Conservation (phyloP, 495 filamentous ascomycete species). For the Penicillium steckii region DNA sequence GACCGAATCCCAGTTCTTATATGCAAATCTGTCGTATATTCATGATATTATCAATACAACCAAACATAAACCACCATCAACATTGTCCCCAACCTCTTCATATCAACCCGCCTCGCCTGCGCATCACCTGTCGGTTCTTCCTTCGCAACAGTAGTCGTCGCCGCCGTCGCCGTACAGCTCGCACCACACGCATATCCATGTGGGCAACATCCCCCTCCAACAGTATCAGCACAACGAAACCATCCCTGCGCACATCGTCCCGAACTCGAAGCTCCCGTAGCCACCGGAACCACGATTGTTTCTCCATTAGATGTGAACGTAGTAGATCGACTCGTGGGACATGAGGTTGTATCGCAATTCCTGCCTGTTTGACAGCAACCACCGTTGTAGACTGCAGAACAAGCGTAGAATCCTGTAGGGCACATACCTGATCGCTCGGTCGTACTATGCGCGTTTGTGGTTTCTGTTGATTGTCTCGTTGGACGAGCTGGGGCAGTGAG, state of each 20-base stretch:
- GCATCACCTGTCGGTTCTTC: conserved; percentile 27
- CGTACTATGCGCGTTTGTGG: conserved; percentile 16
- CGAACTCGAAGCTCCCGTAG: conserved; percentile 30
- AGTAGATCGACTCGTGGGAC: conserved; percentile 58
- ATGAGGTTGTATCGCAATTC: conserved; percentile 71
- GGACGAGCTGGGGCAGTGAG: conserved; percentile 50
- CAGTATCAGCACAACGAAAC: conserved; percentile 66
- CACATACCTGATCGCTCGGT: conserved; percentile 37
- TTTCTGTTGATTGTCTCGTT: conserved; percentile 37
- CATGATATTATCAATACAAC: background rate
- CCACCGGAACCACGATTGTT: conserved; percentile 65
- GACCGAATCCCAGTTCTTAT: too few species aligned
- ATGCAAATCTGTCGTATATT: too few species aligned
- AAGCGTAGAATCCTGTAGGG: conserved; percentile 75
- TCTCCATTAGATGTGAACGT: conserved; percentile 61
- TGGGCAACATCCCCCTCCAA: conserved; percentile 78
- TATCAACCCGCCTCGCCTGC: conserved; percentile 1
- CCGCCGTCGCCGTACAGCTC: conserved; percentile 63
- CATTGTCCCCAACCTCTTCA: conserved; percentile 11
- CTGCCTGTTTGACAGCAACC: conserved; percentile 83
- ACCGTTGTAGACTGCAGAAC: conserved; percentile 61
- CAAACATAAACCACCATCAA: conserved; percentile 5
- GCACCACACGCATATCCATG: conserved; percentile 69
- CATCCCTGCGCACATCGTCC: conserved; percentile 71
- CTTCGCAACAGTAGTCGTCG: conserved; percentile 59